These are phyloP conservation scores for Dioscorea cayenensis DNA, from an alignment of 116 monocot genomes.

Conservation along the genomic window DNA sequence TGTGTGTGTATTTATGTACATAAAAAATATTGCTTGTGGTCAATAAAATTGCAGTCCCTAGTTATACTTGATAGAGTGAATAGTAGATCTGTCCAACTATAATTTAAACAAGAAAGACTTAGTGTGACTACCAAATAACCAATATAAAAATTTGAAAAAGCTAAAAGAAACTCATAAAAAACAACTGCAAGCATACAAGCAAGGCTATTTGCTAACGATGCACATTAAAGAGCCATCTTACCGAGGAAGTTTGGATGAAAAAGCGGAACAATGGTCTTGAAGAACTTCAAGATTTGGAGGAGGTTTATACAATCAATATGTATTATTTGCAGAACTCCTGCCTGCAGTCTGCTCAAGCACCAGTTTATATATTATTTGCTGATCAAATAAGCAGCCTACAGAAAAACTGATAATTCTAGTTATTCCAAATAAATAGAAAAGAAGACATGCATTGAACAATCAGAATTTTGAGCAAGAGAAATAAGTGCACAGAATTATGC, in stretches of 20 bases:
- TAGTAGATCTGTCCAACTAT: conserved; percentile 47
- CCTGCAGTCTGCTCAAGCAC: conserved; percentile 38
- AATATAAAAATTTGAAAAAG: too few species aligned
- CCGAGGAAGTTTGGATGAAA: conserved; percentile 59
- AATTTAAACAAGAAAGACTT: background rate
- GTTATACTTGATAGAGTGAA: conserved; percentile 43
- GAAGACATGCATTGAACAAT: too few species aligned
- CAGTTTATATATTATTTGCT: background rate
- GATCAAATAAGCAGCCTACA: too few species aligned
- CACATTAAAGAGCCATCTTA: conserved; percentile 9
- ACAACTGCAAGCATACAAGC: background rate
- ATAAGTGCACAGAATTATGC: too few species aligned
- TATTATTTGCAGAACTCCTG: conserved; percentile 69
- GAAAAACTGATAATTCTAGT: too few species aligned
- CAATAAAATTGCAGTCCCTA: conserved; percentile 60
- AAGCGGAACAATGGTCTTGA: conserved; percentile 50
- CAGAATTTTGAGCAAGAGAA: too few species aligned
- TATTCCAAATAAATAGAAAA: too few species aligned
- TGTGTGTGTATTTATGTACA: too few species aligned
- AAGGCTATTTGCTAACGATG: background rate
- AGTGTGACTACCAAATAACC: background rate
- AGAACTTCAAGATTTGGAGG: conserved; percentile 37
- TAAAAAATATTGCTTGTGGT: conserved; percentile 67
- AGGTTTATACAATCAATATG: conserved; percentile 62
- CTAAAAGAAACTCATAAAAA: too few species aligned